Evolutionary conservation across 768 basidiomycete species (phyloP).

Genomic region (Pulveroboletus sp.): DNA sequence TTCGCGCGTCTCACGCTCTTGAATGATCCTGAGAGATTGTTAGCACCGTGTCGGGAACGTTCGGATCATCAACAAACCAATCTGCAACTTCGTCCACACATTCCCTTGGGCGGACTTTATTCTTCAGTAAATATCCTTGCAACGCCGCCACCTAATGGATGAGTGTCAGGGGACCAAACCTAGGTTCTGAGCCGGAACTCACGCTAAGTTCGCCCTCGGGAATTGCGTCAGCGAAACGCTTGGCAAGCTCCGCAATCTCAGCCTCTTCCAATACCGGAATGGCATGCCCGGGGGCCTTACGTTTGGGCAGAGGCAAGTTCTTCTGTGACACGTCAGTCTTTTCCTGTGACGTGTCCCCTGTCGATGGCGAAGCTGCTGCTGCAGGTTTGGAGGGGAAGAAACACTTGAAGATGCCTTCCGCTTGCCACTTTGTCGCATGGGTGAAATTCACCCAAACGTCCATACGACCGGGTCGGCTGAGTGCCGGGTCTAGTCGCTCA

Average conservation of each 20-base stretch:
- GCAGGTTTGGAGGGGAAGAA: conserved; percentile 73
- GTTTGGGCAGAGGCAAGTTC: conserved; percentile 65
- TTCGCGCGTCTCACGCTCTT: conserved; percentile 80
- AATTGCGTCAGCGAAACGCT: conserved; percentile 76
- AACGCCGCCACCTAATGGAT: conserved; percentile 64
- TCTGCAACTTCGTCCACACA: conserved; percentile 75
- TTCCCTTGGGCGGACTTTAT: conserved; percentile 85
- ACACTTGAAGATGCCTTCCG: conserved; percentile 89
- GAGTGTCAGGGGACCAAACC: neutral
- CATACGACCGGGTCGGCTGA: conserved; percentile 86
- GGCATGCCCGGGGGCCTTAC: conserved; percentile 52
- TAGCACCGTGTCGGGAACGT: neutral
- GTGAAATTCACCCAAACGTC: conserved; percentile 92
- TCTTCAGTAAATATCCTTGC: conserved; percentile 84
- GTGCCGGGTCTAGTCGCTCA: conserved; percentile 85
- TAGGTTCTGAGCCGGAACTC: conserved; percentile 26
- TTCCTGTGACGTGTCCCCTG: conserved; percentile 14
- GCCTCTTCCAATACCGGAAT: conserved; percentile 70
- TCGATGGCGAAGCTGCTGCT: conserved; percentile 1
- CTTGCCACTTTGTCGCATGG: conserved; percentile 89
- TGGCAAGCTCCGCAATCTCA: conserved; percentile 74
- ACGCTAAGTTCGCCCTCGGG: conserved; percentile 88
- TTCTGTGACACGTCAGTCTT: conserved; percentile 52
- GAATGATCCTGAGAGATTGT: conserved; percentile 44
- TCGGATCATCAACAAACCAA: conserved; percentile 45